phyloP scores from a whole-genome alignment of 2,329 filamentous ascomycete species.

The Penicillium aurantiogriseum region DNA sequence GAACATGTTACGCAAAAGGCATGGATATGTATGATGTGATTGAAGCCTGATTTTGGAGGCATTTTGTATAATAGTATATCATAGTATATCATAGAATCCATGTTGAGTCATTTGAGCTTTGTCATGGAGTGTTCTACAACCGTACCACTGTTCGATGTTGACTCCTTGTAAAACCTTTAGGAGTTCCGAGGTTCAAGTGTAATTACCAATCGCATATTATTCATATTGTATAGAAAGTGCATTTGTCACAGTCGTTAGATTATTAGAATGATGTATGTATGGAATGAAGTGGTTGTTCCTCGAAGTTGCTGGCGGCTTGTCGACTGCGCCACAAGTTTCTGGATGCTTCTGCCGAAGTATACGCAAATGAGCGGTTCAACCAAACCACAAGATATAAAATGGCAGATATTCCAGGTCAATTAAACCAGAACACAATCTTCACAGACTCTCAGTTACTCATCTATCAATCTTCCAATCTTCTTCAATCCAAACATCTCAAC shows the following conservation, averaged over 20 bases:
- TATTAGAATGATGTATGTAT: neutral
- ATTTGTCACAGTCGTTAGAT: neutral
- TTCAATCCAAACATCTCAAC: neutral
- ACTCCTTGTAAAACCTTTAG: neutral
- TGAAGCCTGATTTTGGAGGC: neutral
- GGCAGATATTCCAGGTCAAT: neutral
- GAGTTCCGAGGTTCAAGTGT: neutral
- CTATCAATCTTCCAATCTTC: conserved; percentile 11
- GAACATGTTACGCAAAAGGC: neutral
- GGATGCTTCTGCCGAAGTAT: conserved; percentile 18
- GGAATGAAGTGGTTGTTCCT: conserved; percentile 2
- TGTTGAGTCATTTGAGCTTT: neutral
- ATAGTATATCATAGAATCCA: neutral
- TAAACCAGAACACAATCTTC: conserved; percentile 1
- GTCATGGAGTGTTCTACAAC: neutral
- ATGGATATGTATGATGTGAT: neutral
- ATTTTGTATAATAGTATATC: conserved; percentile 1
- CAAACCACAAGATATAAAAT: neutral
- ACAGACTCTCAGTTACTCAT: conserved; percentile 1
- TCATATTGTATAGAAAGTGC: neutral
- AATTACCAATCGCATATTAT: neutral
- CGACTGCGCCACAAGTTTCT: conserved; percentile 18
- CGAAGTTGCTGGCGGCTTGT: conserved; percentile 15
- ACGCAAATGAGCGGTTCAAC: neutral
- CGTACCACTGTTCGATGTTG: neutral